These are phyloP conservation scores for Ceratocystis cacaofunesta DNA, from an alignment of 2,329 filamentous ascomycete species.

Conservation along the genomic window DNA sequence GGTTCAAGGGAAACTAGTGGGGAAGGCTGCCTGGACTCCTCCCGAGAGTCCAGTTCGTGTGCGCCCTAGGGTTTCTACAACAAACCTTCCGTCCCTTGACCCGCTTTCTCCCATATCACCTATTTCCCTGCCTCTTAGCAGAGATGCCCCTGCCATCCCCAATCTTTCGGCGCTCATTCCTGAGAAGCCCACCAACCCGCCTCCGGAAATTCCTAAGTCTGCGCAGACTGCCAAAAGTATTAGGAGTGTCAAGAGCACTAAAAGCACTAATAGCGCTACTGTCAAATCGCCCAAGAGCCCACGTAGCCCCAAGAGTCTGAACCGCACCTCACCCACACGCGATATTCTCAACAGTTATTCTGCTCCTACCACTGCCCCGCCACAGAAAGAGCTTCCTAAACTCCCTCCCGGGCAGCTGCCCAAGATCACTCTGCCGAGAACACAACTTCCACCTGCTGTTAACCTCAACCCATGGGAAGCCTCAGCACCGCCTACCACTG, in stretches of 20 bases:
- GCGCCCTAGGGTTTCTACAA: background rate
- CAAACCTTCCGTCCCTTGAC: background rate
- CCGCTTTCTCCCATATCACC: background rate
- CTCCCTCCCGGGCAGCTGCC: background rate
- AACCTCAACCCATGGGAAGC: background rate
- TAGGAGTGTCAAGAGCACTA: background rate
- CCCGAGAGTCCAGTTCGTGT: background rate
- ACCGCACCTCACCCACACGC: background rate
- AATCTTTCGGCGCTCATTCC: background rate
- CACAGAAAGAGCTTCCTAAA: conserved; percentile 2
- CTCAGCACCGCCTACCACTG: conserved; percentile 5
- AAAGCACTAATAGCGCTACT: background rate
- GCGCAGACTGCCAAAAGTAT: background rate
- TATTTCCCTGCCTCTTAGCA: background rate
- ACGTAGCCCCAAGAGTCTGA: background rate
- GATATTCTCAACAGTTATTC: background rate
- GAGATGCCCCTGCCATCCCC: background rate
- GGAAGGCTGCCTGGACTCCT: background rate
- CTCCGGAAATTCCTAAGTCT: conserved; percentile 2
- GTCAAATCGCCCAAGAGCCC: background rate
- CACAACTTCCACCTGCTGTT: background rate
- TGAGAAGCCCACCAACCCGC: background rate
- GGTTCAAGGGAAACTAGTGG: background rate
- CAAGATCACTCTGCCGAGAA: background rate
- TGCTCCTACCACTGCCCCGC: background rate